Conservation (phyloP, 2,329 filamentous ascomycete genomes). For the Corynespora cassiicola region DNA sequence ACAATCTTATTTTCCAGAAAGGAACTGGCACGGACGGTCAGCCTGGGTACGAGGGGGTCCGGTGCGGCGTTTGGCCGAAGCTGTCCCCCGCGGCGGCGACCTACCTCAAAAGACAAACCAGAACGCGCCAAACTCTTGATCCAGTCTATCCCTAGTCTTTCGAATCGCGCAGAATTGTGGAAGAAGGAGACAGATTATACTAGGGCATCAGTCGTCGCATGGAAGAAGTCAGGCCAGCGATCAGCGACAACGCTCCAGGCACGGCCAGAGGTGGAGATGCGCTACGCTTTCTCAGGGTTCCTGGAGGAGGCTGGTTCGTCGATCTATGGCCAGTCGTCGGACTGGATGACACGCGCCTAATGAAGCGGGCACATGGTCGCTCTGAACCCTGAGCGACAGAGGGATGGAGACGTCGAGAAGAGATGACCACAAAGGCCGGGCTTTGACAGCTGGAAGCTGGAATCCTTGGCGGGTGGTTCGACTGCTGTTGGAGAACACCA, state of each 20-base stretch:
- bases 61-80: constrained; percentile 5
- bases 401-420: constrained; percentile 25
- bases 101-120: constrained; percentile 44
- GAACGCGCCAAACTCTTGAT: constrained; percentile 49
- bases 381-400: constrained; percentile 38
- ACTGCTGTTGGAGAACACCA: constrained; percentile 31
- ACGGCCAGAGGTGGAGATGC: constrained; percentile 44
- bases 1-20: constrained; percentile 29
- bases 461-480: constrained; percentile 41
- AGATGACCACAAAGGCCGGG: constrained; percentile 28
- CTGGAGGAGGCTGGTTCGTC: constrained; percentile 36
- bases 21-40: constrained; percentile 33
- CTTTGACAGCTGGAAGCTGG: constrained; percentile 25
- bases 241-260: constrained; percentile 36
- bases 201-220: constrained; percentile 46
- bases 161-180: constrained; percentile 39
- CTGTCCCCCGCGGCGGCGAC: constrained; percentile 12
- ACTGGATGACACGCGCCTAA: constrained; percentile 36
- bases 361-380: constrained; percentile 46
- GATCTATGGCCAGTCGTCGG: constrained; percentile 33
- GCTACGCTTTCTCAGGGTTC: constrained; percentile 47
- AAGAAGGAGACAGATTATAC: constrained; percentile 40
- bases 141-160: constrained; percentile 52
- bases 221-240: constrained; percentile 33
- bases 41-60: constrained; percentile 15